phyloP scores from a whole-genome alignment of 805 yeast genomes.

The Yamadazyma insecticola region DNA sequence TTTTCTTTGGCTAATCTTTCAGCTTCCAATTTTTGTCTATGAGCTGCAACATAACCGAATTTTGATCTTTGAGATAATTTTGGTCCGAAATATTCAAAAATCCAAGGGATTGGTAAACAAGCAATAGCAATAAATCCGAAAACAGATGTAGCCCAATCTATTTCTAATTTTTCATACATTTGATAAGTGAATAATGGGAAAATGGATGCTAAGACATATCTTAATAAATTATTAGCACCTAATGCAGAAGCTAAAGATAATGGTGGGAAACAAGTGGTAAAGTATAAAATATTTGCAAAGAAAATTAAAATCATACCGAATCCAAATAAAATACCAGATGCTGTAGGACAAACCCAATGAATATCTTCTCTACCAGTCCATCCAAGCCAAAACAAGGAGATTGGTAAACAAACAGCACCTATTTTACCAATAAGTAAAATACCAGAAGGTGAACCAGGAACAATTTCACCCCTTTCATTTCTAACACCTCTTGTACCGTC shows the following conservation, averaged over 20 bases:
- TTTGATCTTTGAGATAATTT: conserved; percentile 50
- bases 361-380: conserved; percentile 62
- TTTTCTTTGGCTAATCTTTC: not conserved
- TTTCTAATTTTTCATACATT: conserved; percentile 67
- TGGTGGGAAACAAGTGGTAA: conserved; percentile 71
- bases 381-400: conserved; percentile 74
- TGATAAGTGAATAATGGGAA: conserved; percentile 85
- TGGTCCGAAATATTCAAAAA: conserved; percentile 58
- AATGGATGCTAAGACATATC: conserved; percentile 72
- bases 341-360: conserved; percentile 74
- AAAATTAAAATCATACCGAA: conserved; percentile 69
- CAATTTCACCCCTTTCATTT: conserved; percentile 52
- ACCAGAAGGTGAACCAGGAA: conserved; percentile 57
- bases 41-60: conserved; percentile 55
- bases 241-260: conserved; percentile 77
- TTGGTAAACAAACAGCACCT: conserved; percentile 64
- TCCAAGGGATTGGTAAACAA: conserved; percentile 72
- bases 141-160: conserved; percentile 76
- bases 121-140: conserved; percentile 64
- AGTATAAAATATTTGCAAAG: conserved; percentile 64
- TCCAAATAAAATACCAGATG: conserved; percentile 77
- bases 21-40: conserved; percentile 1
- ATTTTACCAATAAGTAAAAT: conserved; percentile 57
- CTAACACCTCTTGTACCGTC: conserved; percentile 57
- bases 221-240: conserved; percentile 79